Base-by-base conservation (phyloP, 495 filamentous ascomycete genomes). In the Margaritispora aquatica region DNA sequence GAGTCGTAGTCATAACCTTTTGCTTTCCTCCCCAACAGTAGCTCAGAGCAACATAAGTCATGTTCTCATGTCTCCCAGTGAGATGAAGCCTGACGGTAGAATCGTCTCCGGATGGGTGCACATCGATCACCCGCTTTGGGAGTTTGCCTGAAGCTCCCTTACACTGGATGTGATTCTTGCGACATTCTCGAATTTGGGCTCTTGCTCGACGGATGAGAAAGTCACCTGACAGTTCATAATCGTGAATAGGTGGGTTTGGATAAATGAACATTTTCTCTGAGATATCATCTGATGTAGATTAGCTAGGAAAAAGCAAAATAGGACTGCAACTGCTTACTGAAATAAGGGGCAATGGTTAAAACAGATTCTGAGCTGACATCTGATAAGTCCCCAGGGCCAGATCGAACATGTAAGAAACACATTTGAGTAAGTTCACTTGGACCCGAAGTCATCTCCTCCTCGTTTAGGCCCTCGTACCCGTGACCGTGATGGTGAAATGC, bases 11-110 rank as follows among this genome's bases (percentile, higher is more conserved):
- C 8, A 21, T 52, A 8, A 52, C 50, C 15, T 26, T 19, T 52
- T 52, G 50, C 13, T 26, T 15, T 10, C 50, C 50, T 52, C 50
- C 50, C 50, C 50, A 52, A 17, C 50, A 52, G 27, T 52, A 52
- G 27, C 50, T 52, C 11, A 52, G 27, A 17, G 50, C 50, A 52
- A 52, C 8, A 17, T 52, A 52, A n/a, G 24, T 29, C 24, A 26
- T 29, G 21, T 29, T 19, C 21, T 52, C 50, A 7, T 29, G 24
- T 7, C 24, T 19, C n/a, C 27, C 24, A 8, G 50, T 27, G 20
- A 52, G 24, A 17, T 52, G 24, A 20, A 52, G 50, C 15, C 21
- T 26, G 17, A 29, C 24, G 31, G 24, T 52, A 1, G 17, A 27
- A 8, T 52, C 24, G 8, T 29, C 50, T 27, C 27, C 22, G 5